Evolutionary conservation across 106 monocot genomes (phyloP), one percentile per base, ranked within the genome.

Genomic region (Allium sativum): DNA sequence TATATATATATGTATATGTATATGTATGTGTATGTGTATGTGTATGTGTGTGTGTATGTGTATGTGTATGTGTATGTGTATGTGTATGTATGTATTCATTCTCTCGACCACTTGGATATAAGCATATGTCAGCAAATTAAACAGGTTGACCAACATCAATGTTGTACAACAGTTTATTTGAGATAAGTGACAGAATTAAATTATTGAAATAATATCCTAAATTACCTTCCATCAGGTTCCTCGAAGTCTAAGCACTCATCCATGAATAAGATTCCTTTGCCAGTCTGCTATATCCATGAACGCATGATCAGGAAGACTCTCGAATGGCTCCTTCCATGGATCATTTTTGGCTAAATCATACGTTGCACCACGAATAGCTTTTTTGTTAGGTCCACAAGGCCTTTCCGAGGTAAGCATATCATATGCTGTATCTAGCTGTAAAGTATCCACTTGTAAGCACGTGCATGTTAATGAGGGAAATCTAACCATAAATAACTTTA

Each of bases 281-380:
- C 81, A 84, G 48, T 68, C 73, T 9, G 93, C 67, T 58, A 93
- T 40, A 40, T 71, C 79, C 4, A 19, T 50, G 14, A 88, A 93
- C 14, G 88, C 88, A 73, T 79, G 61, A 47, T 93, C 93, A 7
- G 81, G 84, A 12, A 88, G 79, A 55, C 40, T 82, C 63, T 93
- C 88, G 54, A 88, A 93, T 14, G 88, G 84, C 51, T 93, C 88
- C 61, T 88, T 93, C 82, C 77, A 79, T 3, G 69, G 74, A 61
- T 78, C 88, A 66, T 81, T 82, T 79, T 82, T 88, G 3, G 82
- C 85, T 21, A 93, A 72, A 76, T 93, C 88, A 40, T 78, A 93
- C n/a, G 84, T 93, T 43, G 93, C 88, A 22, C 82, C 88, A 63
- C 73, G 76, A 47, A 93, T 93, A 6, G 88, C 81, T 21, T 18